Percentiles rank a stretch among this genome's conserved stretches.
These are phyloP conservation scores for Globisporangium yorkense DNA, from an alignment of 352 stramenopile genomes.

Conservation along the genomic window DNA sequence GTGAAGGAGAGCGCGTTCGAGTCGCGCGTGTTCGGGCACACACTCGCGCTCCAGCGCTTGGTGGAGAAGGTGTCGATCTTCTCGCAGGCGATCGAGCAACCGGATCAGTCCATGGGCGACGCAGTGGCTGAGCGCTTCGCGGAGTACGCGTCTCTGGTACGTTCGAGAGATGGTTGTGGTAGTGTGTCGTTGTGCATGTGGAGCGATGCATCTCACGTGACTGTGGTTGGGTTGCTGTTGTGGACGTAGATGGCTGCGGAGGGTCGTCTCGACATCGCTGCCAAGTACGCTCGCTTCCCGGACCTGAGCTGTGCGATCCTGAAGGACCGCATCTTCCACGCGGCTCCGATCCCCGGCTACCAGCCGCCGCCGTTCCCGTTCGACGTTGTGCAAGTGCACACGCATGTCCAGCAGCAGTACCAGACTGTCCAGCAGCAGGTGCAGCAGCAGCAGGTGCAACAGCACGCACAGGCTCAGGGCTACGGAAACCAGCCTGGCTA, in stretches of 20 bases:
- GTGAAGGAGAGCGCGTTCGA: constrained; percentile 89
- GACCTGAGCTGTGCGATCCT: constrained; percentile 78
- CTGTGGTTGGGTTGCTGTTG: not conserved
- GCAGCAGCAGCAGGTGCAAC: constrained; percentile 18
- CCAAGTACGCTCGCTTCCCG: constrained; percentile 88
- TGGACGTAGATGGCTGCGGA: constrained; percentile 86
- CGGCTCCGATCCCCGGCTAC: constrained; percentile 64
- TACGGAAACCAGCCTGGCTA: constrained; percentile 26
- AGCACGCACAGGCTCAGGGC: constrained; percentile 10
- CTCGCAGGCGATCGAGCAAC: constrained; percentile 79
- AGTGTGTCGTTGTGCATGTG: no score
- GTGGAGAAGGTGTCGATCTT: constrained; percentile 97
- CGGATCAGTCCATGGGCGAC: constrained; percentile 78
- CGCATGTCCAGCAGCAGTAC: constrained; percentile 49
- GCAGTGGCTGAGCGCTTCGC: constrained; percentile 89
- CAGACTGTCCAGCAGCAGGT: constrained; percentile 32
- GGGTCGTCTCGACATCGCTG: constrained; percentile 88
- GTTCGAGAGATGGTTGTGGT: constrained; percentile 7
- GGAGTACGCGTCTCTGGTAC: constrained; percentile 86
- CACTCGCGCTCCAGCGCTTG: constrained; percentile 91
- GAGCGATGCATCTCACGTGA: not conserved
- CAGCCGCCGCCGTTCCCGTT: constrained; percentile 84
- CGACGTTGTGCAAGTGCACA: constrained; percentile 59
- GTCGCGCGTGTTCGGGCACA: constrained; percentile 51
- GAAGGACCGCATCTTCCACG: constrained; percentile 85